A percentile compares a stretch with the other conserved stretches of the same genome.
These are phyloP conservation scores for Thelephora terrestris DNA, from an alignment of 1,284 basidiomycete species.

Conservation along the genomic window DNA sequence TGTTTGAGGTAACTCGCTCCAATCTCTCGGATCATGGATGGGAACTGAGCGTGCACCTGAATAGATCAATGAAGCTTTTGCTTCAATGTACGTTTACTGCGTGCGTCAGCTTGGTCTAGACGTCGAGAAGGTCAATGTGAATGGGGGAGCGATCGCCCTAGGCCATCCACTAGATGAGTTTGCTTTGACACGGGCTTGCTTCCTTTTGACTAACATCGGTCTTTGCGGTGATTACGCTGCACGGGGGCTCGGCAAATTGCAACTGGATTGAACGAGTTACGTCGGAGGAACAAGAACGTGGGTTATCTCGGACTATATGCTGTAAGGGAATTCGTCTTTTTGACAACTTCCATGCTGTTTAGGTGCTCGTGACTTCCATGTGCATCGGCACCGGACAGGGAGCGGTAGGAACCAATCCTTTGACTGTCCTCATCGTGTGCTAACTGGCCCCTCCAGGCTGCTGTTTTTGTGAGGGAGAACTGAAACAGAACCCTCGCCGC, in stretches of 20 bases:
- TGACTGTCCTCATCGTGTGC: constrained; percentile 28
- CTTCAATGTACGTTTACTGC: constrained; percentile 81
- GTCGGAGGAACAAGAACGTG: constrained; percentile 71
- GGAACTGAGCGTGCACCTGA: not conserved
- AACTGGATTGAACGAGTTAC: constrained; percentile 78
- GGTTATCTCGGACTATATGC: constrained; percentile 8
- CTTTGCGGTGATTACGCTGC: constrained; percentile 42
- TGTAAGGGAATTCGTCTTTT: not conserved
- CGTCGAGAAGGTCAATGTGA: constrained; percentile 72
- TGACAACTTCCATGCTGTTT: constrained; percentile 3
- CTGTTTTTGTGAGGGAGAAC: constrained; percentile 23
- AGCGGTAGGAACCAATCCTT: constrained; percentile 65
- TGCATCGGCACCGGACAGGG: constrained; percentile 85
- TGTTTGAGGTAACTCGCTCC: constrained; percentile 59
- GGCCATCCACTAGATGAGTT: constrained; percentile 80
- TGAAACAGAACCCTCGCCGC: constrained; percentile 3
- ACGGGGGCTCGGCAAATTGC: constrained; percentile 86
- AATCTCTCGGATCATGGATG: not conserved
- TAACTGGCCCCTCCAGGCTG: constrained; percentile 7
- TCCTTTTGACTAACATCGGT: constrained; percentile 13
- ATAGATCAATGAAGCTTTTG: constrained; percentile 89
- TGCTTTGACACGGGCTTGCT: constrained; percentile 7
- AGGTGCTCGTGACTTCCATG: constrained; percentile 80
- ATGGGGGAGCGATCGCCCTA: constrained; percentile 85
- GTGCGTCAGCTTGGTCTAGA: constrained; percentile 67